These are phyloP conservation scores for Sporisorium scitamineum DNA, from an alignment of 1,284 basidiomycete genomes.

Conservation along the genomic window DNA sequence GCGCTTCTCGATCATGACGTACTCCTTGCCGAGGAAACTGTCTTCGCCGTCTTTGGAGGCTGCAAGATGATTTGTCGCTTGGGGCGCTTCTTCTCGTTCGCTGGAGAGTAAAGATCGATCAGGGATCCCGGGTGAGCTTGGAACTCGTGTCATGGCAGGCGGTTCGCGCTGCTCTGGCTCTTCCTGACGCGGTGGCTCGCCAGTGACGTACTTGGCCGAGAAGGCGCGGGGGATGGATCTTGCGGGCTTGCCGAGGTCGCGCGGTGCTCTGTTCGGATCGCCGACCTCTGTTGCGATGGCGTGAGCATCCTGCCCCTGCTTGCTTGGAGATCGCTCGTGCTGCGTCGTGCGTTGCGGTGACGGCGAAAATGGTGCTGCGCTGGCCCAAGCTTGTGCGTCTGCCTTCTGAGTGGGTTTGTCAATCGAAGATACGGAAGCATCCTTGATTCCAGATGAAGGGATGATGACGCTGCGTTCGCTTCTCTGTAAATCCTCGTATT, in stretches of 20 bases:
- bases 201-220: conserved; percentile 47
- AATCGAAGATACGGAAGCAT: conserved; percentile 16
- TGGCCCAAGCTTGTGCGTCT: neutral
- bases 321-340: conserved; percentile 5
- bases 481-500: conserved; percentile 41
- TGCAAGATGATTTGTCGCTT: conserved; percentile 1
- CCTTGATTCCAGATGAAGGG: conserved; percentile 30
- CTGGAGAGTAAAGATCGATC: conserved; percentile 17
- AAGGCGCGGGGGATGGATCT: conserved; percentile 39
- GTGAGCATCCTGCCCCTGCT: conserved; percentile 1
- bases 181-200: conserved; percentile 28
- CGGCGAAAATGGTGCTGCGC: neutral
- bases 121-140: conserved; percentile 36
- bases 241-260: conserved; percentile 9
- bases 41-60: conserved; percentile 36
- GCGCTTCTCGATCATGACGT: conserved; percentile 75
- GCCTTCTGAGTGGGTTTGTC: conserved; percentile 3
- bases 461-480: conserved; percentile 44
- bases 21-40: conserved; percentile 71
- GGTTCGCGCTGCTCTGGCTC: conserved; percentile 17
- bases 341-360: neutral
- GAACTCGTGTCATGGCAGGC: conserved; percentile 16
- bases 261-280: conserved; percentile 3
- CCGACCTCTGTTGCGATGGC: neutral
- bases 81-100: conserved; percentile 13